Percentiles rank a stretch among this genome's conserved stretches.
Conservation (phyloP, 1,284 basidiomycete species). For the Moesziomyces sp. region DNA sequence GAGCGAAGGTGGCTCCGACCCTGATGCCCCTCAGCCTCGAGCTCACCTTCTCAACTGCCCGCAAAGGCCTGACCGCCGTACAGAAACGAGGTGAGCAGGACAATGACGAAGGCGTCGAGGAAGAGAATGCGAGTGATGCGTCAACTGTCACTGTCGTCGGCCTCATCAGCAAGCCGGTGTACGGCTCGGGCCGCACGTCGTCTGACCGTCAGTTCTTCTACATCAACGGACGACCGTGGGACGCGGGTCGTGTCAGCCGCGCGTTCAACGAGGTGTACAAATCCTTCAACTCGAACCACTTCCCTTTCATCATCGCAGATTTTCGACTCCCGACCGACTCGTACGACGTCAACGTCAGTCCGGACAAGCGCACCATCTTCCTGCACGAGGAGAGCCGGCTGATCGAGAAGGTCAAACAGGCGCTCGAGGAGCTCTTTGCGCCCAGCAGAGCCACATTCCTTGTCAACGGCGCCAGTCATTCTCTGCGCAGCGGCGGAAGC, state of each 20-base stretch:
- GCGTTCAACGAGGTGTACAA: conserved; percentile 65
- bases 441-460: conserved; percentile 77
- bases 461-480: conserved; percentile 48
- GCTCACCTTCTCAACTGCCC: conserved; percentile 28
- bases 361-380: conserved; percentile 94
- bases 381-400: conserved; percentile 88
- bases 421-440: conserved; percentile 76
- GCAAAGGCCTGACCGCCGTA: conserved; percentile 1
- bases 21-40: conserved; percentile 78
- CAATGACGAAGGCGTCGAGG: conserved; percentile 3
- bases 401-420: conserved; percentile 72
- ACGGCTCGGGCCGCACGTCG: conserved; percentile 74
- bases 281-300: conserved; percentile 53
- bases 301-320: conserved; percentile 84
- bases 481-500: conserved; percentile 23
- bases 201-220: conserved; percentile 93
- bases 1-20: conserved; percentile 80
- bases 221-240: conserved; percentile 91
- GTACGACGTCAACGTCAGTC: conserved; percentile 95
- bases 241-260: conserved; percentile 68
- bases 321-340: conserved; percentile 82
- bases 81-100: background rate
- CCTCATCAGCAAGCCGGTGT: conserved; percentile 80
- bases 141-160: conserved; percentile 75
- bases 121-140: conserved; percentile 17